phyloP scores from a whole-genome alignment of 805 yeast species.

The Saturnispora ahearnii region DNA sequence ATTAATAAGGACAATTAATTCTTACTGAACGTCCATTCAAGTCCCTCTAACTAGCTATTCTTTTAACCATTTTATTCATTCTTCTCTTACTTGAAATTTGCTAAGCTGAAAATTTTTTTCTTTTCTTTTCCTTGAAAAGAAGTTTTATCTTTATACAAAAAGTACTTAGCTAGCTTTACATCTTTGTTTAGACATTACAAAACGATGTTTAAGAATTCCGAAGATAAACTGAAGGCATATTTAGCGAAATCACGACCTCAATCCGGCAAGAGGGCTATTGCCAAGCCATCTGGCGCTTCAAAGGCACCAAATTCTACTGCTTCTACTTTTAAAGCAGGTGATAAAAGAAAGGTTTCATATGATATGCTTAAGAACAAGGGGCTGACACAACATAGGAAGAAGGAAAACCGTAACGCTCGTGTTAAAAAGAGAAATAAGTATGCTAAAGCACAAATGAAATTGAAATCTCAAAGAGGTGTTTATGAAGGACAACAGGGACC shows the following conservation, averaged over 20 bases:
- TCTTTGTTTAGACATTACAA: not conserved
- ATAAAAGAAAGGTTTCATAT: slow-evolving; percentile 90
- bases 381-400: slow-evolving; percentile 84
- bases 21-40: too few species aligned
- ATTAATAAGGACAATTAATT: too few species aligned
- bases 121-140: not conserved
- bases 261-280: not conserved
- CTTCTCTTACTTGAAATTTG: not conserved
- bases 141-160: not conserved
- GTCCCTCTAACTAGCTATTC: too few species aligned
- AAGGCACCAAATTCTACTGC: not conserved
- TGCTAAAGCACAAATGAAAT: slow-evolving; percentile 89
- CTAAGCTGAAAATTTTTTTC: not conserved
- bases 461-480: slow-evolving; percentile 85
- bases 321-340: slow-evolving; percentile 48
- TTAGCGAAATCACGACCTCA: not conserved
- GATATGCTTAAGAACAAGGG: slow-evolving; percentile 96
- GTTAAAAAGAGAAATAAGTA: slow-evolving; percentile 98
- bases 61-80: too few species aligned
- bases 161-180: not conserved
- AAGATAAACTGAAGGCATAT: slow-evolving; percentile 3
- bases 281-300: not conserved
- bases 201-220: slow-evolving; percentile 7
- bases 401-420: slow-evolving; percentile 90
- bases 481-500: slow-evolving; percentile 67